Conservation (phyloP, 768 basidiomycete genomes). For the Mycena filopes region DNA sequence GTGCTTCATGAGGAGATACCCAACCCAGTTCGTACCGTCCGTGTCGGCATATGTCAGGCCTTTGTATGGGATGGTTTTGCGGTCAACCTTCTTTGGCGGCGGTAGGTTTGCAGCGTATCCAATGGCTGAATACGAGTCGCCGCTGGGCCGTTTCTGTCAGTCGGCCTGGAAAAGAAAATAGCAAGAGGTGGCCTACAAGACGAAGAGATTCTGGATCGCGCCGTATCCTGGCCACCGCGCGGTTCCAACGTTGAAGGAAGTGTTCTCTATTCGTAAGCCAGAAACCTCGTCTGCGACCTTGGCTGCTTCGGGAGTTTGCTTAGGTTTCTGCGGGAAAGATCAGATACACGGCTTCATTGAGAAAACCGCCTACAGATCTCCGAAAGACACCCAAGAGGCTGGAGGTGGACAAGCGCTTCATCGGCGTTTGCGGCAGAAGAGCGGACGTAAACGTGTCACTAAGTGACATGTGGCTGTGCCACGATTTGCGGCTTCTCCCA, state of each 20-base stretch:
- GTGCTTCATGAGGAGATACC: conserved; percentile 61
- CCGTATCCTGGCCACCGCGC: conserved; percentile 56
- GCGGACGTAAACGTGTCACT: too few species aligned
- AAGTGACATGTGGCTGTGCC: too few species aligned
- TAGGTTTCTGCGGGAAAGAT: not conserved
- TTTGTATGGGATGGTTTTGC: conserved; percentile 62
- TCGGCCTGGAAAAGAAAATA: not conserved
- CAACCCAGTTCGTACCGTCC: conserved; percentile 69
- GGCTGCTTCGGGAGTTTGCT: not conserved
- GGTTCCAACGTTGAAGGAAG: conserved; percentile 4
- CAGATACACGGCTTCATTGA: not conserved
- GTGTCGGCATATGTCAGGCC: conserved; percentile 60
- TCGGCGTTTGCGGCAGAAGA: too few species aligned
- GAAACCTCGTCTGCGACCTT: not conserved
- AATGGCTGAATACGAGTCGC: conserved; percentile 68
- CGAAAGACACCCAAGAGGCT: not conserved
- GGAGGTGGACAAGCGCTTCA: conserved; percentile 1
- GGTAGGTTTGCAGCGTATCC: conserved; percentile 37
- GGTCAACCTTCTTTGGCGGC: conserved; percentile 53
- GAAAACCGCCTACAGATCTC: not conserved
- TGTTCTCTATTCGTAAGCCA: conserved; percentile 13
- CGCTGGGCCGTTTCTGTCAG: conserved; percentile 49
- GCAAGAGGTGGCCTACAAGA: conserved; percentile 68
- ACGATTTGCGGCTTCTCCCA: too few species aligned
- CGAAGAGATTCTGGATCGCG: conserved; percentile 54